Conservation (phyloP, 116 monocot genomes). For the Zostera marina region DNA sequence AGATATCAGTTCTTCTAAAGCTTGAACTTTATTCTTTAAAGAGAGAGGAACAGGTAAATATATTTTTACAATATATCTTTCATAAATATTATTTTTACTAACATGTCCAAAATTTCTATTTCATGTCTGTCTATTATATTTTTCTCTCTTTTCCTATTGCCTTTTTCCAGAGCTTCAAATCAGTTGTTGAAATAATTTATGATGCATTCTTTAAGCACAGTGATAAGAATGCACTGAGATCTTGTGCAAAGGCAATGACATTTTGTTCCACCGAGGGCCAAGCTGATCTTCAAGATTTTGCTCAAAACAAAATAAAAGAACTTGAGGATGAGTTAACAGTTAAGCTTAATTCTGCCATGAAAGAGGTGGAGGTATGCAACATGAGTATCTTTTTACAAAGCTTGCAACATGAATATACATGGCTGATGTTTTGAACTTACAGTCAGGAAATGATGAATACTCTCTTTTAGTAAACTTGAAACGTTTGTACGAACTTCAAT, state of each 20-base stretch:
- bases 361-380: constrained; percentile 49
- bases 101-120: background rate
- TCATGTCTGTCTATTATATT: background rate
- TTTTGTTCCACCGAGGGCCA: constrained; percentile 79
- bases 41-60: constrained; percentile 71
- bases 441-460: constrained; percentile 90
- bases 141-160: constrained; percentile 2
- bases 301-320: constrained; percentile 73
- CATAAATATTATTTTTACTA: too few species aligned
- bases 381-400: background rate
- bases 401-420: background rate
- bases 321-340: constrained; percentile 65
- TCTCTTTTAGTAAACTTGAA: constrained; percentile 90
- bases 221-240: constrained; percentile 74
- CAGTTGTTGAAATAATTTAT: constrained; percentile 48
- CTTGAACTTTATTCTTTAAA: constrained; percentile 87
- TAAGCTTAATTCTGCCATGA: constrained; percentile 73
- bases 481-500: constrained; percentile 74
- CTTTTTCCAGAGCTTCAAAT: constrained; percentile 58
- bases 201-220: constrained; percentile 95
- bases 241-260: constrained; percentile 62
- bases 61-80: too few species aligned
- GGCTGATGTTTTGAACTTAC: constrained; percentile 12
- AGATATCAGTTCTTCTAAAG: constrained; percentile 65
- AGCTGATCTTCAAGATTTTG: constrained; percentile 82